Percentiles rank a stretch among this genome's conserved stretches.
phyloP scores from a whole-genome alignment of 1,284 basidiomycete species.

The Marasmius tenuissimus region DNA sequence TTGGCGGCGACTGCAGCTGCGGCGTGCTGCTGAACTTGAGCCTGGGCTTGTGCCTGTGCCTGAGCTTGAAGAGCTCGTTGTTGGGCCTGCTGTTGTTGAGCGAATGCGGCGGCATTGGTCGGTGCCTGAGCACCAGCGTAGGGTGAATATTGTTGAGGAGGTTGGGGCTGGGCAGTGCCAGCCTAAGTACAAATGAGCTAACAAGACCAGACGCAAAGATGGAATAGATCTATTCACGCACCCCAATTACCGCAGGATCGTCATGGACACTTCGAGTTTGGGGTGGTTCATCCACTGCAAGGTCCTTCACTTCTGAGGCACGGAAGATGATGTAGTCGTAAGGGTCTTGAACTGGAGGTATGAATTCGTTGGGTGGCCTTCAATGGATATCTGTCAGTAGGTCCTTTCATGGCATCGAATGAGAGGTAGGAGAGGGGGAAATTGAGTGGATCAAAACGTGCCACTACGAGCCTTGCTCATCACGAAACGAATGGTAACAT shows the following conservation, averaged over 20 bases:
- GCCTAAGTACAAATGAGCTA: slow-evolving; percentile 30
- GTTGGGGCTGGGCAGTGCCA: slow-evolving; percentile 16
- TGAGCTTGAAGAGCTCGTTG: slow-evolving; percentile 21
- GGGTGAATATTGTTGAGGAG: slow-evolving; percentile 22
- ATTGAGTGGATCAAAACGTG: not conserved
- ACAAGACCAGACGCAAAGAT: slow-evolving; percentile 55
- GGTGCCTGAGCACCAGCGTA: slow-evolving; percentile 5
- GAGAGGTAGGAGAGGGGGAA: not conserved
- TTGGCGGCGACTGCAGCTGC: slow-evolving; percentile 2
- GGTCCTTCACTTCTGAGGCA: slow-evolving; percentile 79
- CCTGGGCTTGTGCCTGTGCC: not conserved
- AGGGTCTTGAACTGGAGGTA: slow-evolving; percentile 74
- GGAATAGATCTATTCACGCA: slow-evolving; percentile 37
- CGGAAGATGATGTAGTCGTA: slow-evolving; percentile 84
- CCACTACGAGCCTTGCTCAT: no score
- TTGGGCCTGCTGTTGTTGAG: slow-evolving; percentile 24
- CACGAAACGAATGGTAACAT: no score
- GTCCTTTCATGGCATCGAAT: not conserved
- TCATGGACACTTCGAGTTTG: slow-evolving; percentile 66
- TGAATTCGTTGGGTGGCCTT: slow-evolving; percentile 71
- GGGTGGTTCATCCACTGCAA: slow-evolving; percentile 69
- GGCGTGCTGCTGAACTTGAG: slow-evolving; percentile 3
- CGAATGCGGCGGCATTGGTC: slow-evolving; percentile 17
- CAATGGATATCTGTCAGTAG: slow-evolving; percentile 15
- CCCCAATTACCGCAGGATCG: slow-evolving; percentile 76